A percentile compares a stretch with the other conserved stretches of the same genome.
Conservation (phyloP, 2,329 filamentous ascomycete species). For the Cladophialophora chaetospira region DNA sequence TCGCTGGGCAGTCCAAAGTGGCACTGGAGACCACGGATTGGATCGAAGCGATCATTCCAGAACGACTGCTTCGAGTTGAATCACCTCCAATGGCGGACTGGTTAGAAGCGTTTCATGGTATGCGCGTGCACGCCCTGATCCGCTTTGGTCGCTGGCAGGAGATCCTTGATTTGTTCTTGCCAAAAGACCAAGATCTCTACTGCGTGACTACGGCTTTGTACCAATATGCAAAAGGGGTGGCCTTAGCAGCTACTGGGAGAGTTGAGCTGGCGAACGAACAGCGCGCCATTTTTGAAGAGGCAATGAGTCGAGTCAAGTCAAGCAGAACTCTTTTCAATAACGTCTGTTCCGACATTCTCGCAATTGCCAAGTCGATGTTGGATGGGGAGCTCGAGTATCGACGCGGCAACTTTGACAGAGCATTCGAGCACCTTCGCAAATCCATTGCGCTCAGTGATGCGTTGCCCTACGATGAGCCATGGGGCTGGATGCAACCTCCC, state of each 20-base stretch:
- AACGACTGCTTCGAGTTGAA: slow-evolving; percentile 63
- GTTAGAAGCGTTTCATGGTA: slow-evolving; percentile 70
- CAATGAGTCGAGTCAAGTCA: slow-evolving; percentile 55
- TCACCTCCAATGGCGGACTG: slow-evolving; percentile 78
- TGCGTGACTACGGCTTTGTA: slow-evolving; percentile 69
- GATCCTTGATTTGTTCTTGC: slow-evolving; percentile 59
- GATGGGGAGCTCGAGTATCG: slow-evolving; percentile 75
- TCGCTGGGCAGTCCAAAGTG: slow-evolving; percentile 65
- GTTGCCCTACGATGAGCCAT: slow-evolving; percentile 72
- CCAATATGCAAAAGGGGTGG: slow-evolving; percentile 69
- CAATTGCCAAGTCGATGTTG: slow-evolving; percentile 65
- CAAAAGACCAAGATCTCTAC: slow-evolving; percentile 63
- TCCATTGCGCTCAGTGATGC: slow-evolving; percentile 63
- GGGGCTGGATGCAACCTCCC: slow-evolving; percentile 78
- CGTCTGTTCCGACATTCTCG: slow-evolving; percentile 63
- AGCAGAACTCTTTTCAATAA: slow-evolving; percentile 71
- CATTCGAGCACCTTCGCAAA: slow-evolving; percentile 61
- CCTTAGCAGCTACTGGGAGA: slow-evolving; percentile 60
- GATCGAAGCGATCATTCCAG: slow-evolving; percentile 65
- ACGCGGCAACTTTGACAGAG: slow-evolving; percentile 56
- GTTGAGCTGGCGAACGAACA: slow-evolving; percentile 59
- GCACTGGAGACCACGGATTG: slow-evolving; percentile 62
- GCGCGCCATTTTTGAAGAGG: slow-evolving; percentile 54
- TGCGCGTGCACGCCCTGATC: slow-evolving; percentile 69
- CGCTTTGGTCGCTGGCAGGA: slow-evolving; percentile 74